Conservation (phyloP, 495 filamentous ascomycete species). For the Tuber magnatum region DNA sequence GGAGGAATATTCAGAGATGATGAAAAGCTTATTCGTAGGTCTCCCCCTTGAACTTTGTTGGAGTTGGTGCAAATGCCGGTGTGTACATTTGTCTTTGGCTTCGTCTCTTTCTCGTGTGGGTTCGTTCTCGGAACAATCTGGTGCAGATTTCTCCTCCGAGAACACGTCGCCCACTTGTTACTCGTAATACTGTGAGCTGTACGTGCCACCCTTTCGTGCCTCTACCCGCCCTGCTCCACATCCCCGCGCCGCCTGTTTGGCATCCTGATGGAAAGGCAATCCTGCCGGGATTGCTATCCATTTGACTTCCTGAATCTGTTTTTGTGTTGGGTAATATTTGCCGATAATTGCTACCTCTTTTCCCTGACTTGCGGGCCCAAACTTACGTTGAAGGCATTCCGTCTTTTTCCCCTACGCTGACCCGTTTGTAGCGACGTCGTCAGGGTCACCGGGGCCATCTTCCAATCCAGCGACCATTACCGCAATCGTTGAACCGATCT, state of each 20-base stretch:
- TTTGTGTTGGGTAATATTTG: constrained; percentile 17
- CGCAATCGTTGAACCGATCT: not conserved
- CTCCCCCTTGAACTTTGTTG: constrained; percentile 30
- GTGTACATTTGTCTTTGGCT: constrained; percentile 20
- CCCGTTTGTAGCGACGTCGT: constrained; percentile 36
- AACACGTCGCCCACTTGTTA: constrained; percentile 15
- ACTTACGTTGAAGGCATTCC: constrained; percentile 42
- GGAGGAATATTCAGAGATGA: constrained; percentile 16
- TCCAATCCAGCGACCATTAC: constrained; percentile 6
- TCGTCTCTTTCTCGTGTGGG: constrained; percentile 26
- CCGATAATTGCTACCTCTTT: constrained; percentile 4
- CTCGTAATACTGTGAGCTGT: constrained; percentile 30
- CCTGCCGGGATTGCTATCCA: not conserved
- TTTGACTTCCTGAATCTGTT: constrained; percentile 10
- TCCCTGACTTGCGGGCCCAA: constrained; percentile 32
- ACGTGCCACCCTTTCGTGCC: constrained; percentile 29
- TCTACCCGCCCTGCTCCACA: constrained; percentile 2
- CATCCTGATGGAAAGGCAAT: not conserved
- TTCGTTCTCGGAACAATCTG: constrained; percentile 30
- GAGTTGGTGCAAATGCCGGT: constrained; percentile 5
- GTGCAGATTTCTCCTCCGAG: constrained; percentile 29
- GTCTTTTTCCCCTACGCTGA: constrained; percentile 40
- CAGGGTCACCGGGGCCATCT: constrained; percentile 14
- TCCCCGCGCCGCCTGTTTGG: constrained; percentile 3
- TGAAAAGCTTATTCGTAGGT: constrained; percentile 38